Evolutionary conservation across 306 rosid genomes (phyloP).

Genomic region (Citrullus colocynthis): DNA sequence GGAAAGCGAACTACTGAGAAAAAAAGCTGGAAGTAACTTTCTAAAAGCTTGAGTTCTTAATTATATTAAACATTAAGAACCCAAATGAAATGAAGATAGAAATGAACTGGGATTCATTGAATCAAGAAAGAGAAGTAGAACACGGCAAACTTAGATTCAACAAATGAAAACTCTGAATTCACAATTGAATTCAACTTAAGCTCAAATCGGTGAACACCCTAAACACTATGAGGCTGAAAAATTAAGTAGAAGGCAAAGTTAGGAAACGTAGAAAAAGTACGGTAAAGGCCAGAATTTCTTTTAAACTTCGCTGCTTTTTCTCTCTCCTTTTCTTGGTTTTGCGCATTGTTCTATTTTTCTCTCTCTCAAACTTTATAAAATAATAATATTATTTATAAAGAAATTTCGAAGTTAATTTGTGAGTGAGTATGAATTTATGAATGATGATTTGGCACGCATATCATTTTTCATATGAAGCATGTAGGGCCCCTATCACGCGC

Average conservation of each 20-base stretch:
- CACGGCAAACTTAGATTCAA: slow-evolving; percentile 5
- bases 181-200: background rate
- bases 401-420: background rate
- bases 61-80: background rate
- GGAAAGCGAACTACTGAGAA: slow-evolving; percentile 12
- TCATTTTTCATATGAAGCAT: background rate
- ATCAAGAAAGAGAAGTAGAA: slow-evolving; percentile 15
- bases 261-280: background rate
- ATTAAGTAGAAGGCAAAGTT: slow-evolving; percentile 4
- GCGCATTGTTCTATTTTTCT: background rate
- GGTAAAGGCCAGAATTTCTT: background rate
- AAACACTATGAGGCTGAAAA: background rate
- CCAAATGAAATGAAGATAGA: slow-evolving; percentile 7
- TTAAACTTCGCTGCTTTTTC: background rate
- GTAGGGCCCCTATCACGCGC: background rate
- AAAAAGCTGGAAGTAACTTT: slow-evolving; percentile 6
- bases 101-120: slow-evolving; percentile 36
- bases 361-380: background rate
- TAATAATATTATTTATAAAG: too few species aligned
- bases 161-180: background rate
- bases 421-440: background rate
- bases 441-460: background rate
- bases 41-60: slow-evolving; percentile 7
- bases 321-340: background rate
- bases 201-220: background rate